phyloP scores from a whole-genome alignment of 2,329 filamentous ascomycete species.

The Aspergillus thermomutatus region DNA sequence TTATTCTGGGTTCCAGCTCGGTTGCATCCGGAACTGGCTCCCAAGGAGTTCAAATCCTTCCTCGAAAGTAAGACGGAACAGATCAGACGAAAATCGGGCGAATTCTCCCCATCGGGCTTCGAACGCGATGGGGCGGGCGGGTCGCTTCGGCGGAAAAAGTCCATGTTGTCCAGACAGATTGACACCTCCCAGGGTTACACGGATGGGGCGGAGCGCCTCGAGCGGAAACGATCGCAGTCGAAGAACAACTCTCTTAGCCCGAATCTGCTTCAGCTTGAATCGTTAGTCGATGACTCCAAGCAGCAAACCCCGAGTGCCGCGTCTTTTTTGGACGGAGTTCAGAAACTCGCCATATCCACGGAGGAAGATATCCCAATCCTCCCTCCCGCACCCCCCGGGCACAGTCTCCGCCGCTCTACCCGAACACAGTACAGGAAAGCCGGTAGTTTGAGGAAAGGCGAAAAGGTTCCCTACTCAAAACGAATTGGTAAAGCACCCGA shows the following conservation, averaged over 20 bases:
- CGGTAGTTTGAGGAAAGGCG: constrained; percentile 77
- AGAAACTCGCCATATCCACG: constrained; percentile 41
- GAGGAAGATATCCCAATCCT: constrained; percentile 81
- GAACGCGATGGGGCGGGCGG: constrained; percentile 54
- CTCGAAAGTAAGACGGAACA: constrained; percentile 89
- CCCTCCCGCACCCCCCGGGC: constrained; percentile 68
- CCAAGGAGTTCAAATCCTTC: constrained; percentile 94
- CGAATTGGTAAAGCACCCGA: constrained; percentile 64
- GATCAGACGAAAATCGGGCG: constrained; percentile 79
- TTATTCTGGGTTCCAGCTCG: constrained; percentile 95
- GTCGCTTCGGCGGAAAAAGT: constrained; percentile 80
- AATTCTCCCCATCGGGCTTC: constrained; percentile 55
- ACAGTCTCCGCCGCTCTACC: constrained; percentile 82
- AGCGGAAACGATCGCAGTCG: constrained; percentile 65
- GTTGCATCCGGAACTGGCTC: constrained; percentile 89
- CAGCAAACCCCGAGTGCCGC: constrained; percentile 66
- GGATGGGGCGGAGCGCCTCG: constrained; percentile 78
- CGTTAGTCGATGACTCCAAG: constrained; percentile 75
- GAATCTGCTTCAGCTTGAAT: constrained; percentile 68
- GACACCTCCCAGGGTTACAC: constrained; percentile 72
- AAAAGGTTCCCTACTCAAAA: constrained; percentile 71
- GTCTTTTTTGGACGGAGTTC: constrained; percentile 46
- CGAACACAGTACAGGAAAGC: constrained; percentile 80
- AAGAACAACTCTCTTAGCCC: constrained; percentile 57
- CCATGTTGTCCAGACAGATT: constrained; percentile 90